Evolutionary conservation across 208 protist species (phyloP).

Genomic region (Leishmania mexicana): DNA sequence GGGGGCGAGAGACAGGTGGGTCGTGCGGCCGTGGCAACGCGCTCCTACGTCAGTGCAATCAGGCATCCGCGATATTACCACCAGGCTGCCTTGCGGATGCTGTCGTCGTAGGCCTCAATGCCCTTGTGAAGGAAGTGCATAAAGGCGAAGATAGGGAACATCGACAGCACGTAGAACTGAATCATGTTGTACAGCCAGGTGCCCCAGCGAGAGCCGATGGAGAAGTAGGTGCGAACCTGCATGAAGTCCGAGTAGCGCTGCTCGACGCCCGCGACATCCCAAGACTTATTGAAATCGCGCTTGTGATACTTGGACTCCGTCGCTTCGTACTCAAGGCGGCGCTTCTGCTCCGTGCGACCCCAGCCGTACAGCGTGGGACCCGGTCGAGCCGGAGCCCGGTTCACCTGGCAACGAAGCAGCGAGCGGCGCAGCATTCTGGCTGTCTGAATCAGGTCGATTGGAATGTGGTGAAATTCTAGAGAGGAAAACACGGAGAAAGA

Average conservation of each 20-base stretch:
- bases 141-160: slow-evolving; percentile 82
- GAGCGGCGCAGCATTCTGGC: slow-evolving; percentile 78
- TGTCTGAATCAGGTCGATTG: not conserved
- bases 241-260: slow-evolving; percentile 91
- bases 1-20: not conserved
- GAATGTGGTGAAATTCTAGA: not conserved
- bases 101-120: slow-evolving; percentile 85
- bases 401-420: slow-evolving; percentile 62
- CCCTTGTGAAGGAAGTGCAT: slow-evolving; percentile 84
- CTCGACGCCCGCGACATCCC: slow-evolving; percentile 89
- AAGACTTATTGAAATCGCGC: slow-evolving; percentile 92
- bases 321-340: slow-evolving; percentile 91
- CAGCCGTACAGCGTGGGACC: slow-evolving; percentile 90
- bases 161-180: slow-evolving; percentile 87
- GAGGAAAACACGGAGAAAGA: not conserved
- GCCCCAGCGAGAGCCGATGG: slow-evolving; percentile 85
- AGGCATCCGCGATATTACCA: slow-evolving; percentile 56
- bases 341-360: slow-evolving; percentile 91
- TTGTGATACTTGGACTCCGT: slow-evolving; percentile 91
- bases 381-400: slow-evolving; percentile 82
- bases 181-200: slow-evolving; percentile 91
- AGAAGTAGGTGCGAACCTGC: slow-evolving; percentile 91
- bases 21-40: not conserved
- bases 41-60: slow-evolving; percentile 1
- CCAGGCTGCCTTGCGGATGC: slow-evolving; percentile 85